Evolutionary conservation across 2,329 filamentous ascomycete species (phyloP), one percentile per base, ranked within the genome.

Genomic region (Pyricularia grisea): DNA sequence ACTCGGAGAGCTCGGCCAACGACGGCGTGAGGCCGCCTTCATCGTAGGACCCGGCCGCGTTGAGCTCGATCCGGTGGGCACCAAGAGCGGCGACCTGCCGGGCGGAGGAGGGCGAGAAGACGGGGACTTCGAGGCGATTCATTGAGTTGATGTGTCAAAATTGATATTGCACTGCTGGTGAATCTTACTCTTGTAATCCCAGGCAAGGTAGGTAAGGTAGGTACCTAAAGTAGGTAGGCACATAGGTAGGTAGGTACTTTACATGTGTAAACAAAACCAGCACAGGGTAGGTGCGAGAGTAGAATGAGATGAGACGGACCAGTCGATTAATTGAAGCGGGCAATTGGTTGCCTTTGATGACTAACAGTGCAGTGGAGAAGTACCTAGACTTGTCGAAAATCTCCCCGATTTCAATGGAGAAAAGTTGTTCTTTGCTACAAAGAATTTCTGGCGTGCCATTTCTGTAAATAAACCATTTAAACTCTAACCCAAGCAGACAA

Each of bases 1-100:
- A 74, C 2, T 69, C 68, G 1, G 70, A 63, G 61, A 85, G 77
- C 23, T 84, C 81, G 10, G 76, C 68, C 2, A 80, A 30, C 0
- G 78, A 73, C 2, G 86, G 86, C 0, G 86, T 87, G 20, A 84
- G 79, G 9, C 86, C 86, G 65, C 85, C 86, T 1, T 72, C 75
- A 1, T 73, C 69, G 71, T 87, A 87, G 0, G 85, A 87, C 2
- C 79, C 81, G 11, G 76, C 73, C 3, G 80, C 81, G 73, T 87
- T 88, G 73, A 88, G 79, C 74, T 88, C 85, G 66, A 88, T 76
- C 61, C 85, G 82, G 3, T 78, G 75, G 67, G 81, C 84, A 36
- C 83, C 84, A n/a, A 78, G 74, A 28, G 71, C 67, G 61, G 81
- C 76, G 10, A 84, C 83, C 11, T 72, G 70, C 50, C 76, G 72